A percentile compares a stretch with the other conserved stretches of the same genome.
phyloP scores from a whole-genome alignment of 1,284 basidiomycete species.

The Anthracocystis walkeri region DNA sequence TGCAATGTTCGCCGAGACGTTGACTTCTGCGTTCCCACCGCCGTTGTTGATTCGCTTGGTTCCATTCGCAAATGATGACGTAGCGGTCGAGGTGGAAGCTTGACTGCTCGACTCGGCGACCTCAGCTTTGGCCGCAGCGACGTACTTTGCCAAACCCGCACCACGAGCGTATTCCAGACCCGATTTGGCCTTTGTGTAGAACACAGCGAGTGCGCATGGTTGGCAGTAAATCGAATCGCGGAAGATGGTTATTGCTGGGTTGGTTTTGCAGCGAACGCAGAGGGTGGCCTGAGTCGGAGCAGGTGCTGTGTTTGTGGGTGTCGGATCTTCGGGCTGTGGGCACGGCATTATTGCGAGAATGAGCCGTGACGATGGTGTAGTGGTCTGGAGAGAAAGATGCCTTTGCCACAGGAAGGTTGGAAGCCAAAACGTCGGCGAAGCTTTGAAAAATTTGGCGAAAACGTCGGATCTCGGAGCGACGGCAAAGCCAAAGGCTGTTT shows the following conservation, averaged over 20 bases:
- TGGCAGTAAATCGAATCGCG: constrained; percentile 61
- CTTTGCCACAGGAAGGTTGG: constrained; percentile 8
- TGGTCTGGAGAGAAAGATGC: not conserved
- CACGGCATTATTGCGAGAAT: constrained; percentile 33
- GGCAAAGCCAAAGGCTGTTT: constrained; percentile 1
- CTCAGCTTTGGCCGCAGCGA: constrained; percentile 23
- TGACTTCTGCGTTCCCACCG: constrained; percentile 28
- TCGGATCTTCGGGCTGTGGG: constrained; percentile 42
- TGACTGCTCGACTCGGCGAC: not conserved
- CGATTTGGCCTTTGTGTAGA: constrained; percentile 54
- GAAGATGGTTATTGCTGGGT: constrained; percentile 35
- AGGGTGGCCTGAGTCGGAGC: constrained; percentile 2
- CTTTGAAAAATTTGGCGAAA: constrained; percentile 27
- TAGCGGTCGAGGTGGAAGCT: not conserved
- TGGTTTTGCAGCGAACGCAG: constrained; percentile 57
- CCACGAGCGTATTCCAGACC: constrained; percentile 58
- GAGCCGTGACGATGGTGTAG: not conserved
- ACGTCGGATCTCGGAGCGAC: constrained; percentile 40
- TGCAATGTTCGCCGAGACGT: constrained; percentile 38
- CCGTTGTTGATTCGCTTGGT: constrained; percentile 29
- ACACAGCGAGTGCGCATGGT: constrained; percentile 50
- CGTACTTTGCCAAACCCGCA: constrained; percentile 52
- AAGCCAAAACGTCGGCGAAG: constrained; percentile 3
- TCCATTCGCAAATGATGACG: not conserved
- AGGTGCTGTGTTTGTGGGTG: not conserved